phyloP scores from a whole-genome alignment of 2,329 filamentous ascomycete genomes.

The Aspergillus terreus region DNA sequence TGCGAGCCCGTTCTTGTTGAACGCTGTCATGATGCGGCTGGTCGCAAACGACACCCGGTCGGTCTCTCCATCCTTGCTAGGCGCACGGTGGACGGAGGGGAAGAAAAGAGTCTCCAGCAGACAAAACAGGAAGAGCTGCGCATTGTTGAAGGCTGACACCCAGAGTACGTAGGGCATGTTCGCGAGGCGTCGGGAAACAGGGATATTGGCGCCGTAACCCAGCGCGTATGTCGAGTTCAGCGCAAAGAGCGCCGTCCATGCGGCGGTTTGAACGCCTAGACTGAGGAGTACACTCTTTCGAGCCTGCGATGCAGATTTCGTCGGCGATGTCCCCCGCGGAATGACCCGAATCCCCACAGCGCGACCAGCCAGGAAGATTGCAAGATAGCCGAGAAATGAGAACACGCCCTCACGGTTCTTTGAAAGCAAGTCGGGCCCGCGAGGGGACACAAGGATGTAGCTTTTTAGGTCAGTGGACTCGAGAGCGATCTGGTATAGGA shows the following conservation, averaged over 20 bases:
- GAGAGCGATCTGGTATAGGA: conserved; percentile 70
- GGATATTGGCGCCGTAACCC: conserved; percentile 61
- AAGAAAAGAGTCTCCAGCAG: conserved; percentile 75
- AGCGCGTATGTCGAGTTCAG: conserved; percentile 65
- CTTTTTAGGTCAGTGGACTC: conserved; percentile 74
- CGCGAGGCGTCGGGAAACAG: conserved; percentile 81
- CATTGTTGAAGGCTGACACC: conserved; percentile 85
- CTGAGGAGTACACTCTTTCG: conserved; percentile 59
- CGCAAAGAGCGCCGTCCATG: conserved; percentile 70
- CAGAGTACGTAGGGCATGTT: conserved; percentile 93
- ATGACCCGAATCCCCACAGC: conserved; percentile 77
- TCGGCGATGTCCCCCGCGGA: conserved; percentile 54
- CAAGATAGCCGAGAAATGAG: conserved; percentile 88
- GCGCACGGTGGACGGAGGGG: conserved; percentile 62
- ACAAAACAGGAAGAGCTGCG: conserved; percentile 76
- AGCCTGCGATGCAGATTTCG: conserved; percentile 40
- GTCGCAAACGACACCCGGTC: conserved; percentile 67
- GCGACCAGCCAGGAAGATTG: conserved; percentile 89
- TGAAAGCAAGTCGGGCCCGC: conserved; percentile 69
- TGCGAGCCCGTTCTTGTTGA: conserved; percentile 82
- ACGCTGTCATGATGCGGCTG: conserved; percentile 74
- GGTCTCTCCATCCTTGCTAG: conserved; percentile 53
- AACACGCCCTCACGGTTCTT: conserved; percentile 96
- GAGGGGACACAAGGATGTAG: conserved; percentile 77
- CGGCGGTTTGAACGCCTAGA: conserved; percentile 60